These are phyloP conservation scores for Porphyra umbilicalis DNA, from an alignment of 31 red algal genomes.

Conservation along the genomic window DNA sequence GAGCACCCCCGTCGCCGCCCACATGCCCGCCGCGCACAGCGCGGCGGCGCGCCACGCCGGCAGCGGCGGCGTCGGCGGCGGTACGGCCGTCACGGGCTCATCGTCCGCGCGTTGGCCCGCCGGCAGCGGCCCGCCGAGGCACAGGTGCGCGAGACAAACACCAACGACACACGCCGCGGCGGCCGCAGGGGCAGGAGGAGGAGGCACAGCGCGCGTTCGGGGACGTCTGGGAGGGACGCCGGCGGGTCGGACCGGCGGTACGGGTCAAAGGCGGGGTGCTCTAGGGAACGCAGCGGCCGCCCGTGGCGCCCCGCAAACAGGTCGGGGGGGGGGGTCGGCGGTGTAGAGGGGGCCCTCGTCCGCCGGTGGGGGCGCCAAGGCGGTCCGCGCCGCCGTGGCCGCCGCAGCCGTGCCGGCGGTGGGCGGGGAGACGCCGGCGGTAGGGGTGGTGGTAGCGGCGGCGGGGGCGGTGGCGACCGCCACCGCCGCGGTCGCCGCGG, in stretches of 20 bases:
- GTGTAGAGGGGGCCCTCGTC: not conserved
- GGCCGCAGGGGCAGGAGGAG: conserved; percentile 53
- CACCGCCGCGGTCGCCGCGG: no score
- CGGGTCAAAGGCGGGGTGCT: conserved; percentile 37
- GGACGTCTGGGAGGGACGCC: not conserved
- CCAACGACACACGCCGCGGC: conserved; percentile 15
- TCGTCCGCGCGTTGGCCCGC: conserved; percentile 5
- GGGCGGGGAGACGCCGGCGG: no score
- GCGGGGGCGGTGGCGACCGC: no score
- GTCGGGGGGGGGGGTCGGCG: not conserved
- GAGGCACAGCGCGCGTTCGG: conserved; percentile 14
- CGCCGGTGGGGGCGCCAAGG: not conserved
- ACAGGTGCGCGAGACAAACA: conserved; percentile 24
- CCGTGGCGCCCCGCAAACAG: conserved; percentile 40
- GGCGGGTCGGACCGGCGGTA: conserved; percentile 37
- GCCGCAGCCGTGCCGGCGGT: not conserved
- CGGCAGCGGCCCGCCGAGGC: conserved; percentile 28
- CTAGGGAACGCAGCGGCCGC: conserved; percentile 27
- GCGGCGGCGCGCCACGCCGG: conserved; percentile 44
- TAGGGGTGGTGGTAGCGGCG: no score
- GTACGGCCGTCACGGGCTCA: not conserved
- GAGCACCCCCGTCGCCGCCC: conserved; percentile 23
- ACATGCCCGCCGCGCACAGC: conserved; percentile 13
- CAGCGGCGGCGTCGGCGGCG: conserved; percentile 4
- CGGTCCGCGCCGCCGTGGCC: not conserved